Base-by-base conservation (phyloP, 805 yeast genomes). In the Pichia cabralensis region DNA sequence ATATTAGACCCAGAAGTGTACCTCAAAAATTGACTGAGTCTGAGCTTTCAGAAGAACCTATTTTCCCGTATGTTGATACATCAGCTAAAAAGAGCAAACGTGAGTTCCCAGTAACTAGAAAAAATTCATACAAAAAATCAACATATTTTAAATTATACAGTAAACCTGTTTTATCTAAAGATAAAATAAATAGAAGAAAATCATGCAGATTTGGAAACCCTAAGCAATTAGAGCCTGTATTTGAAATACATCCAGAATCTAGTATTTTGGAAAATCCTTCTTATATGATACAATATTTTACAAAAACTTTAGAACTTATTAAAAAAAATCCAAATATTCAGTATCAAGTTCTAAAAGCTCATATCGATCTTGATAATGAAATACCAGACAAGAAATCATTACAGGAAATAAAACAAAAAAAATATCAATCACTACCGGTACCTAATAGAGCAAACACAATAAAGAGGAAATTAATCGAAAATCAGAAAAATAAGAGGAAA, bases 241-340 rank as follows among this genome's bases (percentile, higher is more conserved):
- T 39, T 13, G 30, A 36, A n/a, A 16, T 34, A 11, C 22, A 26
- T 20, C 35, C 39, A 10, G 26, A 35, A 12, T 29, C 26, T 13
- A 34, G 32, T 9, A 13, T 38, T 3, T 11, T 22, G 5, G 45
- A 42, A 18, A 39, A 35, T 22, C 45, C 45, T 11, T 25, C 37
- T 3, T 36, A 31, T 31, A 36, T 42, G 43, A 30, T 42, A 15
- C 40, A 39, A 22, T 42, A 42, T 28, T 42, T 42, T 22, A 33
- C 39, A 2, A 39, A 32, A 12, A 42, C 29, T 4, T 15, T 37
- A 10, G 36, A 39, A 16, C 17, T 42, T 8, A 15, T 42, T 5
- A 42, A 42, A n/a, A 34, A 36, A 23, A 25, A 42, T 21, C 45
- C 45, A 4, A 19, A 16, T 8, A 21, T 42, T 9, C 33, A 31